Conservation (phyloP, 228 moss, liverwort and hornwort genomes). For the Sphagnum fallax region DNA sequence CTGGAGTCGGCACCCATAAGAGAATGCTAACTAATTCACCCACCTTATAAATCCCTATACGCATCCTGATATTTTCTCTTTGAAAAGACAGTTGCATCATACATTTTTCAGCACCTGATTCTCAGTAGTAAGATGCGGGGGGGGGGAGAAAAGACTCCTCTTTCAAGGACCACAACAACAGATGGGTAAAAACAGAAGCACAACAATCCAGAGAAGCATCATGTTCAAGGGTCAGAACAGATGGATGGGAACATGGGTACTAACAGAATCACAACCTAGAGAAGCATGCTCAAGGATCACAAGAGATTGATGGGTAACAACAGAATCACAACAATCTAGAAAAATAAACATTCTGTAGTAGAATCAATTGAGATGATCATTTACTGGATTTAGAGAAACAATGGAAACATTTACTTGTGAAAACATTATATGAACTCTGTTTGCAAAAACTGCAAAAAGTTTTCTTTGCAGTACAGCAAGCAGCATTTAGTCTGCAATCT, state of each 20-base stretch:
- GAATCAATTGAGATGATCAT: no score
- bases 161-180: background rate
- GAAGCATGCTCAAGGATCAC: background rate
- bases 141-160: background rate
- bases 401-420: no score
- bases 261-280: no score
- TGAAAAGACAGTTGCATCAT: slow-evolving; percentile 13
- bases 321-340: background rate
- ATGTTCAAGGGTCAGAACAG: no score
- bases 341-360: no score
- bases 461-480: no score
- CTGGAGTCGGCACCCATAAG: slow-evolving; percentile 46
- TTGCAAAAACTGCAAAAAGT: no score
- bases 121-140: slow-evolving; percentile 4
- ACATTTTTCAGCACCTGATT: background rate
- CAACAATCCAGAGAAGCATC: no score
- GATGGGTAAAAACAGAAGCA: background rate
- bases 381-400: no score
- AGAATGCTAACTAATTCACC: slow-evolving; percentile 50
- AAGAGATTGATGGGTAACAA: background rate
- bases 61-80: background rate
- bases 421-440: no score
- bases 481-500: no score
- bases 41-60: slow-evolving; percentile 12
- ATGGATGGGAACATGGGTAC: no score